phyloP scores from a whole-genome alignment of 2,329 filamentous ascomycete genomes.

The Cladophialophora chaetospira region DNA sequence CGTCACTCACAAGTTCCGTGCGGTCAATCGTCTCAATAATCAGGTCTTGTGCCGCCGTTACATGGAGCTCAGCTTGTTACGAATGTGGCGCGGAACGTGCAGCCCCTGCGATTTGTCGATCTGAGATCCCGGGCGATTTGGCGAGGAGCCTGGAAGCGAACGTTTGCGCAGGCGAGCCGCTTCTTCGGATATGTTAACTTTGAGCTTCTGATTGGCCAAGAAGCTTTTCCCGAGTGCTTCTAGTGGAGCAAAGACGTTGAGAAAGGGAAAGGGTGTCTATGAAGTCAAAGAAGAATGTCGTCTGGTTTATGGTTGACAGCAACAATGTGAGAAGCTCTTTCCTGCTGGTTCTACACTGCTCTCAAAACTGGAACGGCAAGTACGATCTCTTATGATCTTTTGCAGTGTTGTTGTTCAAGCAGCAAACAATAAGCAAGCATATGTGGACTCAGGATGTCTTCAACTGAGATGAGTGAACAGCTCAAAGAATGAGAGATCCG shows the following conservation, averaged over 20 bases:
- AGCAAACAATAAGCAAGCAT: too few species aligned
- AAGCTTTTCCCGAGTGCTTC: not conserved
- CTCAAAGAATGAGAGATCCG: too few species aligned
- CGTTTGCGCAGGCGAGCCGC: not conserved
- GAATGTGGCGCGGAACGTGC: conserved; percentile 4
- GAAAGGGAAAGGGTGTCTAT: too few species aligned
- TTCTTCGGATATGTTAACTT: conserved; percentile 2
- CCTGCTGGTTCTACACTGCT: too few species aligned
- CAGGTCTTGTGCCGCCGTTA: not conserved
- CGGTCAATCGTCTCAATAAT: not conserved
- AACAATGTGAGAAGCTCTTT: too few species aligned
- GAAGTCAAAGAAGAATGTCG: too few species aligned
- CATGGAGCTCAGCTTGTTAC: conserved; percentile 5
- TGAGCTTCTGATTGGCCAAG: not conserved
- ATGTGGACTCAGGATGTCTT: too few species aligned
- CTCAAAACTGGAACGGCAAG: too few species aligned
- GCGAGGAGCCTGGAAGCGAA: not conserved
- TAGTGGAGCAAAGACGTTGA: not conserved
- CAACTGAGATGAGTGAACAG: too few species aligned
- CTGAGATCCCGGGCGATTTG: conserved; percentile 2
- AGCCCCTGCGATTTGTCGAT: not conserved
- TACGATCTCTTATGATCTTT: too few species aligned
- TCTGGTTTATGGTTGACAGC: too few species aligned
- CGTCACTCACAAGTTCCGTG: not conserved
- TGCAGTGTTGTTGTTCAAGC: too few species aligned